These are phyloP conservation scores for Penicillium digitatum DNA, from an alignment of 2,329 filamentous ascomycete genomes.

Conservation along the genomic window DNA sequence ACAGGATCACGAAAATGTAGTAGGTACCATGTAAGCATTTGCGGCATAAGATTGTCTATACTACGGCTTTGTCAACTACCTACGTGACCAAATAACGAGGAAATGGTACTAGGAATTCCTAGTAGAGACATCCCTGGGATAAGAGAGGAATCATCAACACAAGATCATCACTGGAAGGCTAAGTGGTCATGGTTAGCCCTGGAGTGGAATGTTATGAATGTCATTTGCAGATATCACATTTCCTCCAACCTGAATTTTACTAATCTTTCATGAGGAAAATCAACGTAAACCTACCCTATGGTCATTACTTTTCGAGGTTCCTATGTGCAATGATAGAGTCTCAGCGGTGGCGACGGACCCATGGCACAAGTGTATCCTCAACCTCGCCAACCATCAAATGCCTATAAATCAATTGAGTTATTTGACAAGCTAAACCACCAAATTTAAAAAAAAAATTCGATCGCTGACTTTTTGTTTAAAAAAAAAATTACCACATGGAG, in stretches of 20 bases:
- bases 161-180: not conserved
- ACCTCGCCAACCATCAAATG: not conserved
- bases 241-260: no score
- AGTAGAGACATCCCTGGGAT: no score
- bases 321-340: not conserved
- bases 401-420: not conserved
- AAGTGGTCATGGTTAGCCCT: not conserved
- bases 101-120: not conserved
- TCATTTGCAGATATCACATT: not conserved
- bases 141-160: not conserved
- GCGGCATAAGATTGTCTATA: not conserved
- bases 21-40: not conserved
- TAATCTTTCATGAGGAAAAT: no score
- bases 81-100: not conserved
- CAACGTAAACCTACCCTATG: not conserved
- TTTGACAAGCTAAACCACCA: not conserved
- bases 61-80: no score
- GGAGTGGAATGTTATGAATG: not conserved
- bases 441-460: not conserved
- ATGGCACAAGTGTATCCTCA: not conserved
- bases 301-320: not conserved
- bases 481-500: constrained; percentile 2
- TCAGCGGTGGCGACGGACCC: not conserved
- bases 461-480: no score
- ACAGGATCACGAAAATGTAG: no score